Conservation (phyloP, 768 basidiomycete species). For the Suillus sp. region DNA sequence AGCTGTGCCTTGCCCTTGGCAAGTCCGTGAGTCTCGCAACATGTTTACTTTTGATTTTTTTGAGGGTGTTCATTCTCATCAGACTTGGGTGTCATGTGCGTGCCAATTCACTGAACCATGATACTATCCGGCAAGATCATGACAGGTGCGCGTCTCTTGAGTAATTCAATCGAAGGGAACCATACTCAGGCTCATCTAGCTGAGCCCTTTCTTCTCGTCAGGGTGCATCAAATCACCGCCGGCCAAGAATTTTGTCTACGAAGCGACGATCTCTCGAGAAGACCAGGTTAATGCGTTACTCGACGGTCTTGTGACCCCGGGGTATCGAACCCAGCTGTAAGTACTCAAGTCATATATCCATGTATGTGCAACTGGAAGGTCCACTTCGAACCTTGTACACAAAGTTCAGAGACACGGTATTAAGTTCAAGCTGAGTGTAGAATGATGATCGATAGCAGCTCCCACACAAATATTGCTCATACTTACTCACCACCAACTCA, state of each 20-base stretch:
- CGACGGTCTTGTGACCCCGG: background rate
- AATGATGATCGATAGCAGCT: background rate
- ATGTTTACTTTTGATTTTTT: background rate
- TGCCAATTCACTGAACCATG: background rate
- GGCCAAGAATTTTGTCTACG: background rate
- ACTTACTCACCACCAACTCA: background rate
- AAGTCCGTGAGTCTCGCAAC: background rate
- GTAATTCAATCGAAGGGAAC: background rate
- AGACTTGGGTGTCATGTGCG: background rate
- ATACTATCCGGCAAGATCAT: background rate
- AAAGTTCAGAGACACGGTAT: slow-evolving; percentile 1
- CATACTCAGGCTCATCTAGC: background rate
- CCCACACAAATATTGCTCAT: background rate
- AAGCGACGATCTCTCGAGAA: background rate
- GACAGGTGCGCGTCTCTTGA: background rate
- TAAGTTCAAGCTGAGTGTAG: slow-evolving; percentile 9
- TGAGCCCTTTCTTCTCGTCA: background rate
- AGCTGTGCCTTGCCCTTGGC: slow-evolving; percentile 3
- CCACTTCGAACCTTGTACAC: slow-evolving; percentile 6
- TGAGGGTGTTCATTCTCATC: background rate
- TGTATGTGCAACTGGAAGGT: background rate
- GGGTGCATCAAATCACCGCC: background rate
- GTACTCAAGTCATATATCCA: background rate
- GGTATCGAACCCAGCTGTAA: background rate
- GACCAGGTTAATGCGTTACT: background rate